A percentile compares a stretch with the other conserved stretches of the same genome.
Conservation (phyloP, 371 early-diverging fungal genomes). For the Mucor irregularis region DNA sequence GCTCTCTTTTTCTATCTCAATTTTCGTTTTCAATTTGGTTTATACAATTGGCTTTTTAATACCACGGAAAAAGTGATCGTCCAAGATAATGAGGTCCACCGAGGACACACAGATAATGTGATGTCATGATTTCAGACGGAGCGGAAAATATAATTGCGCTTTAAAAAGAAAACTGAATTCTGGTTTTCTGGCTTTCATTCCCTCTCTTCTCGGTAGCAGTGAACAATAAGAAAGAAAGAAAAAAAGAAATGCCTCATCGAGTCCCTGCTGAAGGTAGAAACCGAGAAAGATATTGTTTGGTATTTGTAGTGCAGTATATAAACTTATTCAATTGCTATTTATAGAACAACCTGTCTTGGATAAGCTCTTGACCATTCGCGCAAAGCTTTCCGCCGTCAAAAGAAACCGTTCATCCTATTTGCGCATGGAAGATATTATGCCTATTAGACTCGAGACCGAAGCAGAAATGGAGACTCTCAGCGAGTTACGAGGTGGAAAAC, state of each 20-base stretch:
- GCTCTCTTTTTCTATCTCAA: too few species aligned
- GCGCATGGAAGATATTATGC: constrained; percentile 58
- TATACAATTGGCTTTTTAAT: too few species aligned
- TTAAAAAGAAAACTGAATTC: too few species aligned
- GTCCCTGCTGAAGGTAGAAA: background rate
- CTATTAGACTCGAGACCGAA: constrained; percentile 51
- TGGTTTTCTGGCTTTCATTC: too few species aligned
- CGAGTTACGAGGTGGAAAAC: constrained; percentile 24
- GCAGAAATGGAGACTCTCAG: constrained; percentile 33
- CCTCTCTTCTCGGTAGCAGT: too few species aligned
- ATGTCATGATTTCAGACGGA: too few species aligned
- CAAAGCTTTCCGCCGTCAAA: constrained; percentile 69
- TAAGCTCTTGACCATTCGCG: constrained; percentile 62
- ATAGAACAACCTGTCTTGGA: constrained; percentile 65
- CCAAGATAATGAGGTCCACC: too few species aligned
- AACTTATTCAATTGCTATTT: background rate
- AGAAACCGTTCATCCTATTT: constrained; percentile 70
- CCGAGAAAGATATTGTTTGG: background rate
- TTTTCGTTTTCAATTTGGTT: too few species aligned
- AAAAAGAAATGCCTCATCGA: background rate
- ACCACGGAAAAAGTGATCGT: too few species aligned
- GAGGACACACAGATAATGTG: too few species aligned
- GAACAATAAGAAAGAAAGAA: too few species aligned
- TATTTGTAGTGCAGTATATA: background rate
- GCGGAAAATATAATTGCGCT: too few species aligned